Percentiles rank a stretch among this genome's conserved stretches.
Evolutionary conservation across 1,139 yeast genomes (phyloP).

Genomic region (Sugiyamaella sp.): DNA sequence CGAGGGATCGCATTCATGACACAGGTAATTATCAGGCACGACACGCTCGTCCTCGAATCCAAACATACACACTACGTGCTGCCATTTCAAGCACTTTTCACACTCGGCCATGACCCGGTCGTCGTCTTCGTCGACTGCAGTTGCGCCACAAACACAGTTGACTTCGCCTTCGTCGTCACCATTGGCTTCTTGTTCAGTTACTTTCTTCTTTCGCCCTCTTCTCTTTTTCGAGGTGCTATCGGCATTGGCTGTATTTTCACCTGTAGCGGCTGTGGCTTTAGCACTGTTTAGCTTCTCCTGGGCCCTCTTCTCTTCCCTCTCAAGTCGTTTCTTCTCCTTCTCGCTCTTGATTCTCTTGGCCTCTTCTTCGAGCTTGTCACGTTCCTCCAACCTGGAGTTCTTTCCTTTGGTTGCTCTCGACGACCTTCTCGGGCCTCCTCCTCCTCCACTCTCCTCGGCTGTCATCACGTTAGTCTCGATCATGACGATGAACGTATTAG

Average conservation of each 20-base stretch:
- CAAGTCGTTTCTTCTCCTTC: conserved; percentile 19
- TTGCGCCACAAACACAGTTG: conserved; percentile 67
- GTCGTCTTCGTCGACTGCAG: conserved; percentile 60
- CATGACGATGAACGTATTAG: too few species aligned
- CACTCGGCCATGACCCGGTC: conserved; percentile 77
- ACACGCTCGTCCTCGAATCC: conserved; percentile 47
- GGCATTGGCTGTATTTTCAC: background rate
- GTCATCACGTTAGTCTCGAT: background rate
- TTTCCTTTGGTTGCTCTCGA: conserved; percentile 50
- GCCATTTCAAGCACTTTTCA: conserved; percentile 81
- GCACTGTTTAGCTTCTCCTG: conserved; percentile 16
- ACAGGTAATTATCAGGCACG: conserved; percentile 53
- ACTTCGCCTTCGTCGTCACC: conserved; percentile 55
- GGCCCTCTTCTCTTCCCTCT: conserved; percentile 4
- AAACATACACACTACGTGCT: conserved; percentile 76
- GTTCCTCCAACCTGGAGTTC: conserved; percentile 42
- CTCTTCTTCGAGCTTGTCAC: conserved; percentile 32
- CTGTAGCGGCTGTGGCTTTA: background rate
- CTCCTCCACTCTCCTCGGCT: conserved; percentile 12
- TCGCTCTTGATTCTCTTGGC: conserved; percentile 21
- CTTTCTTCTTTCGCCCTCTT: conserved; percentile 19
- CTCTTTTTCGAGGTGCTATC: conserved; percentile 11
- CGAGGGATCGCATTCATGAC: conserved; percentile 50
- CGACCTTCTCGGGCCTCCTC: conserved; percentile 44
- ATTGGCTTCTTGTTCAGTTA: conserved; percentile 42